Base-by-base conservation (phyloP, 1,284 basidiomycete genomes). In the Ceratobasidium papillatum region DNA sequence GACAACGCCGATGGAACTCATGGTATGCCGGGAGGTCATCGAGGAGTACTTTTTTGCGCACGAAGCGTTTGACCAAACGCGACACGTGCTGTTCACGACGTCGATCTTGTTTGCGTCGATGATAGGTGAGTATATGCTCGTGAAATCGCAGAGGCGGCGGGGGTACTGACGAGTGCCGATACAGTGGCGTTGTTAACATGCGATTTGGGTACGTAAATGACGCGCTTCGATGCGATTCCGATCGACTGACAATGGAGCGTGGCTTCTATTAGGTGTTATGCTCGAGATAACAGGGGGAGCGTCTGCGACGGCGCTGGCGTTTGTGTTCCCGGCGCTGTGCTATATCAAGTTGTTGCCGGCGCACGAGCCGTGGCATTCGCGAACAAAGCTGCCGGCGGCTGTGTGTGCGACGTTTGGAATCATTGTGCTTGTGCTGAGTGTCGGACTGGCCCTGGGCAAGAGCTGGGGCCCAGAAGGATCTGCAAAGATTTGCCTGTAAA, bases 11-110 rank as follows among this genome's bases (percentile, higher is more conserved):
- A 85, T 98, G 62, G 95, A 98, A 80, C 86, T 95, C 25, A 98
- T 98, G 80, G 95, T 98, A 17, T 98, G 96, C 80, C 88, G 95
- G 84, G 95, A 98, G 86, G 95, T 98, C 54, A 87, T 98, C 69
- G 96, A 98, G 80, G 93, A 96, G 78, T 96, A 90, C 80, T 97
- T 97, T 84, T 98, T 95, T 86, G 89, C 93, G 1, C 90, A 93
- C 77, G 91, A 94, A 78, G 82, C 87, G 3, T 98, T 94, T 85
- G 92, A 86, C 80, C 86, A 89, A 75, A 89, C 91, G 77, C 90
- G 97, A 12, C 98, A 99, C 80, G 81, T 99, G 72, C 89, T 98
- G 82, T 93, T 98, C 82, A 99, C 97, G 2, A 92, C 93, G 4
- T 86, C 87, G 5, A 92, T 99, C 69, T 89, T 98, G 38, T 89